These are phyloP conservation scores for Nymphaea thermarum DNA, from an alignment of 164 flowering plant genomes.

Conservation along the genomic window DNA sequence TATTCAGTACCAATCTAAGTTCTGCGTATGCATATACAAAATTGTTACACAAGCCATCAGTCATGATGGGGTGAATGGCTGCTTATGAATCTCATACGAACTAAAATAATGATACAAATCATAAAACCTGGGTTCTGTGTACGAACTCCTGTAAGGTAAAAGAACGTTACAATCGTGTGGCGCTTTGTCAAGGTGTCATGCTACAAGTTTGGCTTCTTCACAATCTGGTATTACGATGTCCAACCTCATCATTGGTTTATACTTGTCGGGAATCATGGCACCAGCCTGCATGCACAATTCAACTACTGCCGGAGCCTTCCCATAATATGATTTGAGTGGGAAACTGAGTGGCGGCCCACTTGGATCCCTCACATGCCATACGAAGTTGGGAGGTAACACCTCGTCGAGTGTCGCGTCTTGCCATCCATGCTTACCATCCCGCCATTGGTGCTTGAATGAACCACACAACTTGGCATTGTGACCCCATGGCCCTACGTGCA, in stretches of 20 bases:
- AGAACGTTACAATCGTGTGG: not conserved
- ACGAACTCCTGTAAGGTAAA: too few species aligned
- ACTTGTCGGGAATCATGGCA: constrained; percentile 44
- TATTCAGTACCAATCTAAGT: too few species aligned
- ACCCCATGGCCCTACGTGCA: constrained; percentile 98
- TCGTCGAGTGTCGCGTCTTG: constrained; percentile 85
- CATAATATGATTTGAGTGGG: constrained; percentile 61
- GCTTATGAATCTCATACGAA: too few species aligned
- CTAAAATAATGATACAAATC: too few species aligned
- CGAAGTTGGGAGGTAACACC: constrained; percentile 79
- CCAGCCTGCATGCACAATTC: constrained; percentile 88
- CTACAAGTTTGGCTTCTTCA: constrained; percentile 57
- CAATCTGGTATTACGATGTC: constrained; percentile 79
- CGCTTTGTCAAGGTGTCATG: constrained; percentile 14
- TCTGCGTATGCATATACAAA: too few species aligned
- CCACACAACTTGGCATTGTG: constrained; percentile 91
- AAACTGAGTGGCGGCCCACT: constrained; percentile 54
- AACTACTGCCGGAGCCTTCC: constrained; percentile 90
- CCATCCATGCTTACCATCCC: constrained; percentile 98
- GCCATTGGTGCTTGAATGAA: constrained; percentile 89
- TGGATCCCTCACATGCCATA: constrained; percentile 82
- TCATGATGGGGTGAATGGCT: too few species aligned
- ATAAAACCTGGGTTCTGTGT: too few species aligned
- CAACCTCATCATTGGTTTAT: constrained; percentile 89
- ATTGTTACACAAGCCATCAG: too few species aligned